Evolutionary conservation across 345 rosid species (phyloP), one percentile per base, ranked within the genome.

Genomic region (Rhizophora apiculata): DNA sequence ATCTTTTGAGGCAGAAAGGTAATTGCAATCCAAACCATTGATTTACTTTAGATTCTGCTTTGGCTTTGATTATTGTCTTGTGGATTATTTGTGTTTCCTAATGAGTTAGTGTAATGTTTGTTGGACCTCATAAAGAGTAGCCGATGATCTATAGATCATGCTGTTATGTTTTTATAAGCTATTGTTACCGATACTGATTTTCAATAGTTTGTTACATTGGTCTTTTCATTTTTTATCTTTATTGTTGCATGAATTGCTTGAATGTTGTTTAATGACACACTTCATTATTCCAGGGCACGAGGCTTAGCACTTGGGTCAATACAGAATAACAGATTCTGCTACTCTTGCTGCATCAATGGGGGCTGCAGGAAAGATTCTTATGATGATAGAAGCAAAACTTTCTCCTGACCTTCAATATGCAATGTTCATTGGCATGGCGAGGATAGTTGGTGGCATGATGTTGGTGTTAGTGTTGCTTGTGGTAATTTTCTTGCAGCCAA

Each of bases 401-500:
- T 92, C 98, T 64, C 99, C 98, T 27, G 97, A 53, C 98, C 98
- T 78, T 86, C 96, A 55, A 89, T 87, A 73, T 87, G 83, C 29
- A 88, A 85, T 75, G 74, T 94, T 27, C 95, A 90, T 52, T 83
- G 97, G 34, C 98, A 94, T 74, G 98, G 97, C 63, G 97, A 91
- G 57, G 89, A 75, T 69, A 89, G 95, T 70, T 95, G 97, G 16
- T 83, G 82, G 83, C 97, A 91, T 67, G 96, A 91, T 69, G 95
- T 86, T 9, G 95, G 96, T 70, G 98, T 94, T 66, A 91, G 96
- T 52, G 98, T 94, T 15, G 97, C 92, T 62, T 89, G 95, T 79
- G 98, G 97, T 34, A 94, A 94, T 82, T 94, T 94, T 79, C 96
- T 94, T 72, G 98, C 97, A 26, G 96, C 98, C 54, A 94, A 94